Base-by-base conservation (phyloP, 257 asterid genomes). In the Primulina tabacum region DNA sequence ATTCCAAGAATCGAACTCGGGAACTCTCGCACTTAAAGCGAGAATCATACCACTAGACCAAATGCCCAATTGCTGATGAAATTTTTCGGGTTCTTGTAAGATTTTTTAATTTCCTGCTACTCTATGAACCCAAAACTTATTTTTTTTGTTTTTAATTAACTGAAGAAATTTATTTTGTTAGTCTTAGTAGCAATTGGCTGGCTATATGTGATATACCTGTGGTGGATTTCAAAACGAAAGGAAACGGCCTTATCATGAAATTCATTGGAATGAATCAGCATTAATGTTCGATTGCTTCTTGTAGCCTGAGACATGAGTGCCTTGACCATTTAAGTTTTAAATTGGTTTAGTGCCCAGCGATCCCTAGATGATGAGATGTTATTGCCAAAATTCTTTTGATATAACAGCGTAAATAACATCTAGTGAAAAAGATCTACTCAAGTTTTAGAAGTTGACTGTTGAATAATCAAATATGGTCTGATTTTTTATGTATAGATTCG, bases 31-130 rank as follows among this genome's bases (percentile, higher is more conserved):
- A 79, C 92, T 90, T 86, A 56, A 79, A 92, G 90, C 83, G 81
- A 84, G 95, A 89, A 87, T 88, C 90, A 83, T 89, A 82, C 87
- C 90, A 83, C 92, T 83, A 87, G 90, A 84, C 90, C 97, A 83
- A 86, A 84, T 86, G 87, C 91, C 87, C 96, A 12, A 43, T 43
- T 43, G n/a, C 9, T 62, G 35, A 30, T 29, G 11, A 37, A 21
- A 11, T 38, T 32, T 50, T 50, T 17, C 3, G 3, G 53, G 5
- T 8, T 6, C 8, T 67, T 40, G 53, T 43, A 43, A 43, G 17
- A 11, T 43, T 43, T 43, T 11, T 17, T 12, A 38, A 43, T 43
- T 6, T 43, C 53, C 53, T 43, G 53, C 53, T 43, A 11, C 53
- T 43, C 53, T 43, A 43, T 43, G 2, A 43, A 43, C n/a, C n/a